These are phyloP conservation scores for Crucihimalaya himalaica DNA, from an alignment of 345 rosid genomes.

Conservation along the genomic window DNA sequence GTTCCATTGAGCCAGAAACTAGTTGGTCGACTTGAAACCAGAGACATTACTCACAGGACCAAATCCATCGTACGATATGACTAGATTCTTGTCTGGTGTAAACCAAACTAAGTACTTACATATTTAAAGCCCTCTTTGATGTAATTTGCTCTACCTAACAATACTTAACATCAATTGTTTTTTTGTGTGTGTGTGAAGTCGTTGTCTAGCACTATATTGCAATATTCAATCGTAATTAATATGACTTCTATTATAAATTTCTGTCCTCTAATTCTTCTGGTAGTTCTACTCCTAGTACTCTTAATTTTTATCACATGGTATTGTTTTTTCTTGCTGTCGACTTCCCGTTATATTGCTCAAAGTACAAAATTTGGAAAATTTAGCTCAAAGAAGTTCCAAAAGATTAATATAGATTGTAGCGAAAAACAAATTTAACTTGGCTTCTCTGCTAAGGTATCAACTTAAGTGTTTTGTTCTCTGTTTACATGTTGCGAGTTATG, in stretches of 20 bases:
- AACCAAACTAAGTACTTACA: slow-evolving; percentile 10
- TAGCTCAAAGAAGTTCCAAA: neutral
- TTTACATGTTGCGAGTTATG: neutral
- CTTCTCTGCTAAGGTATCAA: neutral
- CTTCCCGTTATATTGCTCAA: neutral
- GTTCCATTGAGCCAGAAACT: slow-evolving; percentile 23
- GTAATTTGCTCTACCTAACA: slow-evolving; percentile 14
- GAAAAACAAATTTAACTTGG: neutral
- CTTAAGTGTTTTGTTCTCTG: neutral
- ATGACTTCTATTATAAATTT: neutral
- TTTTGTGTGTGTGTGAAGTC: slow-evolving; percentile 12
- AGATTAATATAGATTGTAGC: neutral
- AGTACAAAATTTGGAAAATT: neutral
- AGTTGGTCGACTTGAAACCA: slow-evolving; percentile 15
- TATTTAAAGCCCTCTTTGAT: slow-evolving; percentile 7
- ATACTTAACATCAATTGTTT: neutral
- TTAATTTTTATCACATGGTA: neutral
- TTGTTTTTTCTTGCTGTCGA: neutral
- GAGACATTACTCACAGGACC: neutral
- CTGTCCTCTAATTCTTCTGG: neutral
- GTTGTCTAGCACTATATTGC: slow-evolving; percentile 13
- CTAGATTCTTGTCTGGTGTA: slow-evolving; percentile 26
- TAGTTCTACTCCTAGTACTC: neutral
- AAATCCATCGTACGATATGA: neutral
- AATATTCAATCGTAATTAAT: slow-evolving; percentile 4